Conservation (phyloP, 176 grass and related monocot species). For the barley (Hordeum vulgare) region MorexV3_pseudomolecules_assembly NC_058520.1:540394646-540395145, state of each 20-base stretch:
- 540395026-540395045: conserved; percentile 99
- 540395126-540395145: not conserved
- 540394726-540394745: conserved; percentile 31
- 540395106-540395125: not conserved
- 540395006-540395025: conserved; percentile 88
- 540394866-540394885: conserved; percentile 26
- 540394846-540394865: not conserved
- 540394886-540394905: not conserved
- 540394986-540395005: too few relatives aligned
- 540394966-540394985: too few relatives aligned
- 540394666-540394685: not conserved
- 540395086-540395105: not conserved
- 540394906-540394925: not conserved
- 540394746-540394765: conserved; percentile 18
- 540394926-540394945: not conserved
- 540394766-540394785: not conserved
- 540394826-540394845: not conserved
- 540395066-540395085: conserved; percentile 99
- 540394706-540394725: conserved; percentile 22
- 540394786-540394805: not conserved
- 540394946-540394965: too few relatives aligned
- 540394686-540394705: conserved; percentile 18
- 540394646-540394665: not conserved
- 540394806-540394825: not conserved
- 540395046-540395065: conserved; percentile 99